These are phyloP conservation scores for Epichloe brachyelytri DNA, from an alignment of 2,329 filamentous ascomycete genomes.

Conservation along the genomic window DNA sequence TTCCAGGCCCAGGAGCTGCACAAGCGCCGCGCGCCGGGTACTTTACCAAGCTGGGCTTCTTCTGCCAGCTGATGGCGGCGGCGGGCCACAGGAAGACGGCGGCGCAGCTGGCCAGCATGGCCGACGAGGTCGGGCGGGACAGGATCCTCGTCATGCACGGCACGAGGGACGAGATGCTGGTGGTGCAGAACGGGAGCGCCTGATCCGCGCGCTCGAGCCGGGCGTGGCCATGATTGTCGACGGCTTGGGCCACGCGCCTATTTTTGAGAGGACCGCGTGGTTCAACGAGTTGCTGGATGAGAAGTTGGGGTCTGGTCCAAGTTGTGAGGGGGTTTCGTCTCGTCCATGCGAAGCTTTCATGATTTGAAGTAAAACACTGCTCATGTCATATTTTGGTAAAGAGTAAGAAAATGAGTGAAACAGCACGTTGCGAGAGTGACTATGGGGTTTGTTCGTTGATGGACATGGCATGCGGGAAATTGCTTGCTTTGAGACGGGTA, in stretches of 20 bases:
- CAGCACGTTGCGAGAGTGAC: too few species aligned
- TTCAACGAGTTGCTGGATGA: conserved; percentile 52
- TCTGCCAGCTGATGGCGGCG: conserved; percentile 66
- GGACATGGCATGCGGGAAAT: too few species aligned
- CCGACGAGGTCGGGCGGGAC: conserved; percentile 55
- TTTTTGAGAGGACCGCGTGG: conserved; percentile 57
- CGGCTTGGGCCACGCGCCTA: conserved; percentile 61
- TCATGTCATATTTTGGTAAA: too few species aligned
- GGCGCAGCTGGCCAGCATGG: conserved; percentile 50
- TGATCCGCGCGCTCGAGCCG: conserved; percentile 53
- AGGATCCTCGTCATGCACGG: conserved; percentile 72
- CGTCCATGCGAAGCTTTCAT: background rate
- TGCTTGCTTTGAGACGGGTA: too few species aligned
- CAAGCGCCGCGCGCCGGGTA: conserved; percentile 50
- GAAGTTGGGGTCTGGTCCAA: conserved; percentile 37
- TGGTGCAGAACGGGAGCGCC: conserved; percentile 53
- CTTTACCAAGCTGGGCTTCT: conserved; percentile 55
- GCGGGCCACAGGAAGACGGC: conserved; percentile 67
- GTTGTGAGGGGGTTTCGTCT: conserved; percentile 15
- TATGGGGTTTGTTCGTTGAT: too few species aligned
- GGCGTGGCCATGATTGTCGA: conserved; percentile 50
- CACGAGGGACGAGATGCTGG: conserved; percentile 65
- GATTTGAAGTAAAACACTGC: too few species aligned
- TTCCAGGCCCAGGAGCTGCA: conserved; percentile 67
- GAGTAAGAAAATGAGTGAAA: too few species aligned